Evolutionary conservation across 2,329 filamentous ascomycete genomes (phyloP).

Genomic region (Pseudocercospora fuligena): DNA sequence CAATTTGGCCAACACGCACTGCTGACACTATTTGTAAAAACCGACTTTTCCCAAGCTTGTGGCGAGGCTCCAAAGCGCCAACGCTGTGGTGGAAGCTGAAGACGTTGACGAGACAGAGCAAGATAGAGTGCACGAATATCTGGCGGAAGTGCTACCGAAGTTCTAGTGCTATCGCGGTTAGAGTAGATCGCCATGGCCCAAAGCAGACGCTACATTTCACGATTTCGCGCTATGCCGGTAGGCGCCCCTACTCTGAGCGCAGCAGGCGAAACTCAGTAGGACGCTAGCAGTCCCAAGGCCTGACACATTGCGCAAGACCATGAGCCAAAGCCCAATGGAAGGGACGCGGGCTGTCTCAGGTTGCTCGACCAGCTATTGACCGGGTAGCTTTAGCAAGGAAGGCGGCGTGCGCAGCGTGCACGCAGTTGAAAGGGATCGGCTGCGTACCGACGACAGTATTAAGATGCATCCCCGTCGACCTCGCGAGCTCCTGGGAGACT

Average conservation of each 20-base stretch:
- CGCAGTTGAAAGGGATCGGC: conserved; percentile 8
- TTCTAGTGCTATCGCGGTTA: background rate
- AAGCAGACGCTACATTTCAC: too few relatives aligned
- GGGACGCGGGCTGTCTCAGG: conserved; percentile 8
- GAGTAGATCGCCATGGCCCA: background rate
- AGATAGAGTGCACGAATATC: background rate
- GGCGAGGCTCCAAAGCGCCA: background rate
- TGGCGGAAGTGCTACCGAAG: background rate
- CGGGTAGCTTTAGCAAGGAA: conserved; percentile 7
- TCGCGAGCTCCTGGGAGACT: background rate
- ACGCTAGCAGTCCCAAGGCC: background rate
- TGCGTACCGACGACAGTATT: conserved; percentile 12
- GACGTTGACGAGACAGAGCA: background rate
- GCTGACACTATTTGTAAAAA: background rate
- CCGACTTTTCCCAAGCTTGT: background rate
- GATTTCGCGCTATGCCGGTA: too few relatives aligned
- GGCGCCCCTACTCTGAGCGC: too few relatives aligned
- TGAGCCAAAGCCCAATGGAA: conserved; percentile 14
- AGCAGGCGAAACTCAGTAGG: background rate
- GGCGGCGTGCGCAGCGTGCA: conserved; percentile 13
- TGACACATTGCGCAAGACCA: conserved; percentile 14
- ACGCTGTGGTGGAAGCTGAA: background rate
- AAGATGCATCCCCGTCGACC: conserved; percentile 17
- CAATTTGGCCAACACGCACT: background rate
- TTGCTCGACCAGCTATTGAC: conserved; percentile 4